Percentiles rank a stretch among this genome's conserved stretches.
Evolutionary conservation across 176 grass and related monocot species (phyloP).

Genomic region (Alloteropsis semialata): DNA sequence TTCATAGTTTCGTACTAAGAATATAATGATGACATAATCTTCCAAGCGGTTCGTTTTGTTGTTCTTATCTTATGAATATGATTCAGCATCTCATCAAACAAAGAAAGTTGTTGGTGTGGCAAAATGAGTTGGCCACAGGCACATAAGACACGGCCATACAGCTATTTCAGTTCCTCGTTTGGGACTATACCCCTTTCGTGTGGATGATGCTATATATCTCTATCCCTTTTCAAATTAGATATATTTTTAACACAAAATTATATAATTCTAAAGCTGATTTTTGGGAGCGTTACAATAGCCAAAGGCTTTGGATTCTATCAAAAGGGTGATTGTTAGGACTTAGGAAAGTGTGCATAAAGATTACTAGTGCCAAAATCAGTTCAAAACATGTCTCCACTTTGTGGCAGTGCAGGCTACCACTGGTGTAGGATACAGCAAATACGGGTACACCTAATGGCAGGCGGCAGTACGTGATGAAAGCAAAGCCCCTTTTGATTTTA

Average conservation of each 20-base stretch:
- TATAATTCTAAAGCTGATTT: background rate
- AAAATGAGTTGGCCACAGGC: background rate
- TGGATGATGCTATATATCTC: background rate
- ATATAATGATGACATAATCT: too few species aligned
- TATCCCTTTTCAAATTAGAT: background rate
- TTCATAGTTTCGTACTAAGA: too few species aligned
- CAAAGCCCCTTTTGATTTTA: background rate
- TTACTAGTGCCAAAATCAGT: background rate
- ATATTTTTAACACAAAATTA: background rate
- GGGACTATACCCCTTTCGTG: background rate
- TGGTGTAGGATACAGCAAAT: conserved; percentile 2
- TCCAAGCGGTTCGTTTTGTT: too few species aligned
- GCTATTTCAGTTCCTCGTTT: background rate
- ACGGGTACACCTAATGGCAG: background rate
- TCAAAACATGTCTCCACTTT: background rate
- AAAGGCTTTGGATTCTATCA: background rate
- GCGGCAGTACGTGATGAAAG: background rate
- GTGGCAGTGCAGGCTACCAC: background rate
- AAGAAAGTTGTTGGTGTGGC: background rate
- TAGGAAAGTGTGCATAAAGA: background rate
- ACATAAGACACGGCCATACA: too few species aligned
- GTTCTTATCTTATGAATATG: too few species aligned
- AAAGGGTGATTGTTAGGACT: background rate
- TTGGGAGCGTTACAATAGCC: background rate
- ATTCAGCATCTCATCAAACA: too few species aligned